Evolutionary conservation across 2,329 filamentous ascomycete species (phyloP).

Genomic region (Alternaria arbusti): DNA sequence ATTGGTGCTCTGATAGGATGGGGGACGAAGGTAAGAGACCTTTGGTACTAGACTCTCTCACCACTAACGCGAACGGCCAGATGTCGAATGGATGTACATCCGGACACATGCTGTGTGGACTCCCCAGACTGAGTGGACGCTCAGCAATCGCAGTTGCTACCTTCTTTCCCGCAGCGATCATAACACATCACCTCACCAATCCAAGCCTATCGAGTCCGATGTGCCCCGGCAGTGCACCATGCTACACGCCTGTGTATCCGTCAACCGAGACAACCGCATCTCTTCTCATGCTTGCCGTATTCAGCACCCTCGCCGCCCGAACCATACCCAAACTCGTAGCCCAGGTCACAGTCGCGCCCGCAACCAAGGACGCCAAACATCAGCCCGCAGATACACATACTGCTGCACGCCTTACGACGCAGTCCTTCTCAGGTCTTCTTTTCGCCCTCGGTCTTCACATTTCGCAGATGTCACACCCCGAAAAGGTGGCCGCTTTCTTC

Average conservation of each 20-base stretch:
- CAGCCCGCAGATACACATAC: not conserved
- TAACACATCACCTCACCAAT: constrained; percentile 49
- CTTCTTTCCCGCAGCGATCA: constrained; percentile 43
- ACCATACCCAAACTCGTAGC: constrained; percentile 32
- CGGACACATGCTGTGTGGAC: constrained; percentile 62
- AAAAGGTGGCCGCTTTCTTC: constrained; percentile 60
- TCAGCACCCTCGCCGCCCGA: constrained; percentile 33
- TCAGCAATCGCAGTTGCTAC: constrained; percentile 54
- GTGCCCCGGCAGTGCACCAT: constrained; percentile 50
- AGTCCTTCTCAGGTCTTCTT: constrained; percentile 56
- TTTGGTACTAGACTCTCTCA: not conserved
- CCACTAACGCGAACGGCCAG: constrained; percentile 23
- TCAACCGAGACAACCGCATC: constrained; percentile 35
- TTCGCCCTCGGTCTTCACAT: constrained; percentile 61
- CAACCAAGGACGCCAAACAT: constrained; percentile 10
- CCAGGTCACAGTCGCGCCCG: not conserved
- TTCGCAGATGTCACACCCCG: constrained; percentile 58
- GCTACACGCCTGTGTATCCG: constrained; percentile 57
- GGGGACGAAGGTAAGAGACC: constrained; percentile 57
- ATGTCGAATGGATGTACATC: constrained; percentile 58
- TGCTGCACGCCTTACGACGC: constrained; percentile 46
- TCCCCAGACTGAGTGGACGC: constrained; percentile 57
- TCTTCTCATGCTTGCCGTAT: constrained; percentile 44
- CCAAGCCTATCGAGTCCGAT: constrained; percentile 48
- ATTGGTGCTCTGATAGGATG: constrained; percentile 57